Base-by-base conservation (phyloP, 805 yeast genomes). In the Candida dajiaensis region DNA sequence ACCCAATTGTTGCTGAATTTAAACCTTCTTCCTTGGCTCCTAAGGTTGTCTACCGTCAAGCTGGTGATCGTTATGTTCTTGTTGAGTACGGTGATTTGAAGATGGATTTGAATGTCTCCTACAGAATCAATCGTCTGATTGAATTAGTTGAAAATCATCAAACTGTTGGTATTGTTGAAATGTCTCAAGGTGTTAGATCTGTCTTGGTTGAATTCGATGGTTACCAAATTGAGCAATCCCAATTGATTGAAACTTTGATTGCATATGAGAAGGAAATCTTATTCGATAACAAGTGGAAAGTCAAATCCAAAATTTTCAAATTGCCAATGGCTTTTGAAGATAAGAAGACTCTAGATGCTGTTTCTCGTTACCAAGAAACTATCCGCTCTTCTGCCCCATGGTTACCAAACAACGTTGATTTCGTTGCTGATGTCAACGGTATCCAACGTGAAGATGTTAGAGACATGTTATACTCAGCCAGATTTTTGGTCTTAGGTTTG, bases 281-380 rank as follows among this genome's bases (percentile, higher is more conserved):
- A 7, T 80, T 81, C 61, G 81, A 81, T 49, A 80, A 83, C 67
- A 77, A 84, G 58, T 94, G 98, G 98, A 74, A 79, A 48, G 88
- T 94, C 45, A 81, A 81, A 42, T 88, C 97, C 1, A 81, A 95
- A 61, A 71, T 88, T 43, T 72, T 94, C 66, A 85, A 77, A 61
- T 73, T 92, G 54, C 99, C 99, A 51, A 85, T 94, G 90, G 97
- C 96, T 0, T 94, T 94, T 64, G 99, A 92, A 71, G 99, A 94
- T 64, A 71, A 83, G 54, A 80, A 85, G 68, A 89, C 97, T 2
- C 69, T 92, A 58, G 92, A 80, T 50, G 96, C 97, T 35, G 98
- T 90, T 35, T 77, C 79, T 51, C 79, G 99, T 67, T 92, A 92
- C 66, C 81, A 82, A 64, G 98, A 92, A 69, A 94, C 99, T 9